Conservation (phyloP, 257 asterid genomes). For the Salvia hispanica region DNA sequence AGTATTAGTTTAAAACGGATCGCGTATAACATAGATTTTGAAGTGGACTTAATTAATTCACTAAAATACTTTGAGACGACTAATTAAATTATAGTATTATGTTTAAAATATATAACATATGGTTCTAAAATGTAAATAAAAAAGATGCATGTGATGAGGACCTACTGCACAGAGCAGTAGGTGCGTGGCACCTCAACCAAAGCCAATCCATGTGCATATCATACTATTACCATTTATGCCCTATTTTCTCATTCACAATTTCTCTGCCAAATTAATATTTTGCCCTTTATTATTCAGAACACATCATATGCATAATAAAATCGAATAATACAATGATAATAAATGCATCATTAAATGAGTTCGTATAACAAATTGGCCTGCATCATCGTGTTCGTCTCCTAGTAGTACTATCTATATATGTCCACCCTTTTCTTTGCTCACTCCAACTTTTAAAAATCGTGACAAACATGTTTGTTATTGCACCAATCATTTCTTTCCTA, state of each 20-base stretch:
- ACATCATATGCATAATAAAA: too few relatives aligned
- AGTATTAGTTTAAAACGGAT: too few relatives aligned
- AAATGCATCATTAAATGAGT: neutral
- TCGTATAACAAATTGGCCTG: neutral
- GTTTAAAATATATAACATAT: neutral
- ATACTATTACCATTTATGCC: too few relatives aligned
- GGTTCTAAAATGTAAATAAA: too few relatives aligned
- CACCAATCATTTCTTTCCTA: constrained; percentile 25
- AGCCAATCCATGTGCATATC: constrained; percentile 30
- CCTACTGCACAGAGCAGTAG: neutral
- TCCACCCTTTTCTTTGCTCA: neutral
- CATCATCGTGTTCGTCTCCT: neutral
- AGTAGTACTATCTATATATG: neutral
- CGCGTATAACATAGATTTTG: too few relatives aligned
- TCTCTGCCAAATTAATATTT: neutral
- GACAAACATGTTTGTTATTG: constrained; percentile 8
- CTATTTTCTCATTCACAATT: neutral
- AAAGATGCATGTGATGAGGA: constrained; percentile 3
- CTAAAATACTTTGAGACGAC: too few relatives aligned
- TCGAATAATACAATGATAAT: neutral
- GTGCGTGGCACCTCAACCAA: constrained; percentile 24
- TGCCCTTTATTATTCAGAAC: neutral
- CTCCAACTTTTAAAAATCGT: neutral
- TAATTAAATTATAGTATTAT: too few relatives aligned
- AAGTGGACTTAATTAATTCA: too few relatives aligned